Percentiles rank a stretch among this genome's conserved stretches.
phyloP scores from a whole-genome alignment of 805 yeast genomes.

The Metschnikowia anglica region DNA sequence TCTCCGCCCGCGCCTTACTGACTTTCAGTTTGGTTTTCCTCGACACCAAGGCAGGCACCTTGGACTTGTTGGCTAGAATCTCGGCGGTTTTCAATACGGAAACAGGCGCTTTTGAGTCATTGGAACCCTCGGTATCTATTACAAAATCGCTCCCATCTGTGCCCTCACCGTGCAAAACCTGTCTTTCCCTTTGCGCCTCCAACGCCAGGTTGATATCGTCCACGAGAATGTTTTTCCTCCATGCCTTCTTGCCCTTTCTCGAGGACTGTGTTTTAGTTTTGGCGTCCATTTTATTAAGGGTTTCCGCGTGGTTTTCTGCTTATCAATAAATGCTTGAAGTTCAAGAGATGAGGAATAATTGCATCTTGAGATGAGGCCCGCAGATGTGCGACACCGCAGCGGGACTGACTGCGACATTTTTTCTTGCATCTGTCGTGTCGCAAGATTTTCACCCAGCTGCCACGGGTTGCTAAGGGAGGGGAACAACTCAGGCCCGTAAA shows the following conservation, averaged over 20 bases:
- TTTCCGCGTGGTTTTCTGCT: constrained; percentile 4
- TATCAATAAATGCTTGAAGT: background rate
- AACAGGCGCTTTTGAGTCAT: constrained; percentile 37
- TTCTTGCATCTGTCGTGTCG: no score
- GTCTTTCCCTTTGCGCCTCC: constrained; percentile 65
- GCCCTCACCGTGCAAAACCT: constrained; percentile 50
- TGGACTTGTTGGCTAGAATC: constrained; percentile 70
- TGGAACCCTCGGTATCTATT: constrained; percentile 41
- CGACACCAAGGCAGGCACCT: constrained; percentile 62
- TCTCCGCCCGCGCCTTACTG: constrained; percentile 57
- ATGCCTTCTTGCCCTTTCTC: constrained; percentile 87
- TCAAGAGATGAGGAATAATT: constrained; percentile 4
- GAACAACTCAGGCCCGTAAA: no score
- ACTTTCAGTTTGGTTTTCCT: constrained; percentile 57
- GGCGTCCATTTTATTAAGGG: constrained; percentile 12
- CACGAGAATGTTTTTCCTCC: constrained; percentile 91
- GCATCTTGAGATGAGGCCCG: constrained; percentile 9
- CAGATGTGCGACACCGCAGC: background rate
- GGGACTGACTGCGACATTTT: no score
- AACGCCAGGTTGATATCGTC: constrained; percentile 72
- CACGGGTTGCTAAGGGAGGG: no score
- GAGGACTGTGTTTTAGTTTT: constrained; percentile 63
- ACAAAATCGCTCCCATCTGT: constrained; percentile 52
- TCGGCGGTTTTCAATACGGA: constrained; percentile 59
- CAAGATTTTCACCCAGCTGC: no score